These are phyloP conservation scores for Sungouiozyma ichnusensis DNA, from an alignment of 805 yeast genomes.

Conservation along the genomic window DNA sequence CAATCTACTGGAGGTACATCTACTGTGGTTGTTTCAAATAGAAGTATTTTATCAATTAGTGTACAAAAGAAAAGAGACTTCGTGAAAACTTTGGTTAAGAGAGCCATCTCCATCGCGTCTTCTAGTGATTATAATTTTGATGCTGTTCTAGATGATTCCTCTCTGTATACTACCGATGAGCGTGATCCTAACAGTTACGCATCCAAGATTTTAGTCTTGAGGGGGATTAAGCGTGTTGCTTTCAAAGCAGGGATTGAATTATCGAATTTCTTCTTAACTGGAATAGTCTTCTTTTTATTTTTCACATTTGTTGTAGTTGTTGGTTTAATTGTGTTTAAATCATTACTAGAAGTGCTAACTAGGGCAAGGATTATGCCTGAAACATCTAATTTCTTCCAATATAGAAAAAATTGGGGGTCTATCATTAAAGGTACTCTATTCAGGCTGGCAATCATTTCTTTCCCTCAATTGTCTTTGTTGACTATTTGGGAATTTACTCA, in stretches of 20 bases:
- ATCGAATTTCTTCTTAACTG: constrained; percentile 77
- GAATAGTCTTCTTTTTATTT: constrained; percentile 73
- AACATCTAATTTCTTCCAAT: constrained; percentile 55
- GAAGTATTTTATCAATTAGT: constrained; percentile 61
- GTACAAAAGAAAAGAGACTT: constrained; percentile 48
- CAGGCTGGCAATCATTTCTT: constrained; percentile 71
- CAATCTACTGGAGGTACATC: constrained; percentile 90
- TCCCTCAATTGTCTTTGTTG: constrained; percentile 75
- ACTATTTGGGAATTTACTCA: constrained; percentile 85
- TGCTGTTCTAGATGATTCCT: constrained; percentile 40
- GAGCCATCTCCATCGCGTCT: constrained; percentile 27
- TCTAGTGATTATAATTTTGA: constrained; percentile 34
- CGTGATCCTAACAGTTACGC: constrained; percentile 43
- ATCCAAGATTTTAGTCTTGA: constrained; percentile 63
- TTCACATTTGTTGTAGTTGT: constrained; percentile 53
- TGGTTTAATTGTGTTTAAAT: constrained; percentile 54
- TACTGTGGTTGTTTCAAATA: constrained; percentile 60
- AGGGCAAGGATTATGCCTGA: constrained; percentile 48
- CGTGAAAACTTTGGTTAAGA: constrained; percentile 22
- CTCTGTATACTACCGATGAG: constrained; percentile 63
- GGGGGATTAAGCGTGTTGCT: constrained; percentile 90
- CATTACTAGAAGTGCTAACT: constrained; percentile 50
- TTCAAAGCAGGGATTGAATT: constrained; percentile 77
- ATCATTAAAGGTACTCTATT: constrained; percentile 82
- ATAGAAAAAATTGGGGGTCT: constrained; percentile 73